Base-by-base conservation (phyloP, 2,329 filamentous ascomycete genomes). In the Grosmannia clavigera region DNA sequence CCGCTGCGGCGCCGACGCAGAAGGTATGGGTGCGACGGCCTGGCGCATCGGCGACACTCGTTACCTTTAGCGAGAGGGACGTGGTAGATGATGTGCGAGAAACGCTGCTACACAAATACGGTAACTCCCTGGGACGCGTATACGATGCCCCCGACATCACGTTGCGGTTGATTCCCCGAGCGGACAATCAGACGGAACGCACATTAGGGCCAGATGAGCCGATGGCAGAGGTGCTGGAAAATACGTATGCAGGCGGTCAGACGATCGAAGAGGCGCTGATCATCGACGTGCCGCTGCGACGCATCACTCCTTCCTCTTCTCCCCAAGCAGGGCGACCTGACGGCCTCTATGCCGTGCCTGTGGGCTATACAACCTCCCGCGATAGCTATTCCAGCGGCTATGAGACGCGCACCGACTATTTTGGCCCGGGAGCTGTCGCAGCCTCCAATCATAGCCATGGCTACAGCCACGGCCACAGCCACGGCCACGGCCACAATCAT, bases 21-120 rank as follows among this genome's bases (percentile, higher is more conserved):
- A 96, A 95, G 78, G 85, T 97, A 67, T 99, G 94, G 94, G 92
- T 97, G 70, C 94, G 88, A 77, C 82, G 92, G 68, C 88, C 88
- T 25, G 82, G 86, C 65, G 88, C 86, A 61, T 96, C 92, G 60
- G 85, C 92, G 48, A 99, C 94, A 16, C 79, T 94, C 68, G 87
- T 99, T 60, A 84, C 87, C 62, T 88, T 95, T 67, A 81, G 84
- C 66, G 88, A 95, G 68, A 90, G 95, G 67, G 91, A 96, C 69
- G 76, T 97, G 67, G 92, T 97, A 61, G 94, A 99, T 72, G 92
- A 96, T 73, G 86, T 96, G 63, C 87, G 92, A 67, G 94, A 96
- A 66, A 84, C 90, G 78, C 94, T 97, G 61, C 76, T 97, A 66
- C 85, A 84, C 68, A 97, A 97, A 76, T 99, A 97, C 72, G 84